Base-by-base conservation (phyloP, 192 early-diverging fungal species). In the Backusella sp. region DNA sequence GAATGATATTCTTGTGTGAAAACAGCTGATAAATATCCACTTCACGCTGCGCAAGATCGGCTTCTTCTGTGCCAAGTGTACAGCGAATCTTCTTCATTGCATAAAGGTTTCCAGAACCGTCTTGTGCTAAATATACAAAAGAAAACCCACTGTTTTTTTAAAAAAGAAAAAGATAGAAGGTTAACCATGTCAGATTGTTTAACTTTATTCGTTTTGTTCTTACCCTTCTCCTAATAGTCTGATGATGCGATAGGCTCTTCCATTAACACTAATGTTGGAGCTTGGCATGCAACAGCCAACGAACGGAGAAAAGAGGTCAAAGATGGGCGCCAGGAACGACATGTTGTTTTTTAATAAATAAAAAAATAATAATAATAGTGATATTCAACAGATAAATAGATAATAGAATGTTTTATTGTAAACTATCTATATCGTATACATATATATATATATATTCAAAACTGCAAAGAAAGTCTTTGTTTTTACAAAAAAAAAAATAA, bases 41-140 rank as follows among this genome's bases (percentile, higher is more conserved):
- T 71, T 94, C 93, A 23, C 87, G 87, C 79, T 88, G 83, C 1
- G 93, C 91, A 76, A 83, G 79, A n/a, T 85, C 84, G 6, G 87
- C 85, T 12, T 86, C 84, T 49, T 89, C 90, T 6, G 85, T 90
- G 0, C 87, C 90, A 28, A 84, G 78, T 3, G 87, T 84, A 77
- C 91, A 92, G 44, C 87, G 71, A 46, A 94, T 90, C 76, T 90
- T 91, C 46, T 94, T 94, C 46, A 92, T 42, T 6, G 93, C 93
- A 75, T 83, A 89, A 21, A 87, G 78, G 41, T 78, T 77, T 0
- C 80, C 80, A 3, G 79, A 84, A 4, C 77, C 72, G 65, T 91
- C 89, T 68, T 90, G 82, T 14, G 88, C 88, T 4, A 94, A 80
- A 53, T 89, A 86, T 6, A 94, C 93, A 69, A 86, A 86, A 41